Conservation (phyloP, 1,284 basidiomycete genomes). For the Vanrija sp. region DNA sequence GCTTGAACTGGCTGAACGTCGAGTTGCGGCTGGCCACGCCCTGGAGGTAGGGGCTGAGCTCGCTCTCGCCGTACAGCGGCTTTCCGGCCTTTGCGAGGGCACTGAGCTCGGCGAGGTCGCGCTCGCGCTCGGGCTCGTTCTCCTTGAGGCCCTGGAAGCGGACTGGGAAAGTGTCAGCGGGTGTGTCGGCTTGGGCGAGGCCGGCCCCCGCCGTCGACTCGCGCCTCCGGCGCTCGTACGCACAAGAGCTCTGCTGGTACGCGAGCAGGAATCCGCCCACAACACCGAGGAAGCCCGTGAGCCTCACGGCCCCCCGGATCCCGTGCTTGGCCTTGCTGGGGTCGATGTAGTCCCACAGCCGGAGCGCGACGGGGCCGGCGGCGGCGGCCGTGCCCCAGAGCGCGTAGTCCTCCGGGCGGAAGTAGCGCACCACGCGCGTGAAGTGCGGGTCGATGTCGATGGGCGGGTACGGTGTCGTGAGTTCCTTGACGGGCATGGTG, state of each 20-base stretch:
- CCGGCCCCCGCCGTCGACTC: neutral
- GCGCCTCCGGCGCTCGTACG: constrained; percentile 40
- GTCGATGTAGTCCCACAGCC: constrained; percentile 19
- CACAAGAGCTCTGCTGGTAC: constrained; percentile 83
- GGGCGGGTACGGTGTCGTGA: constrained; percentile 70
- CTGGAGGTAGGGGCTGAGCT: constrained; percentile 82
- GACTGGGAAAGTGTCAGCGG: constrained; percentile 53
- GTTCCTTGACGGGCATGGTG: constrained; percentile 65
- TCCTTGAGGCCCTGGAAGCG: constrained; percentile 97
- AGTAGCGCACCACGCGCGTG: constrained; percentile 79
- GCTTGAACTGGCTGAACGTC: constrained; percentile 85
- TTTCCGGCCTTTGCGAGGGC: constrained; percentile 68
- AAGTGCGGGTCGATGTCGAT: constrained; percentile 93
- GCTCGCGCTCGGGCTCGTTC: constrained; percentile 75
- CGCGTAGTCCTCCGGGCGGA: constrained; percentile 83
- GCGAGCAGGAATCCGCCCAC: constrained; percentile 87
- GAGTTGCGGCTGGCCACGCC: constrained; percentile 85
- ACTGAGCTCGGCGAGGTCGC: constrained; percentile 71
- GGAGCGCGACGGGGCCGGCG: constrained; percentile 46
- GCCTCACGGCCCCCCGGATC: constrained; percentile 49
- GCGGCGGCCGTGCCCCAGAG: constrained; percentile 76
- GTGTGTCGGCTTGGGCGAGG: constrained; percentile 1
- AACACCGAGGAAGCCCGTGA: constrained; percentile 62
- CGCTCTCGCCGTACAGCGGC: constrained; percentile 76
- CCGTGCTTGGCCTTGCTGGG: constrained; percentile 37